Conservation (phyloP, 345 rosid genomes). For the Anacardium occidentale region DNA sequence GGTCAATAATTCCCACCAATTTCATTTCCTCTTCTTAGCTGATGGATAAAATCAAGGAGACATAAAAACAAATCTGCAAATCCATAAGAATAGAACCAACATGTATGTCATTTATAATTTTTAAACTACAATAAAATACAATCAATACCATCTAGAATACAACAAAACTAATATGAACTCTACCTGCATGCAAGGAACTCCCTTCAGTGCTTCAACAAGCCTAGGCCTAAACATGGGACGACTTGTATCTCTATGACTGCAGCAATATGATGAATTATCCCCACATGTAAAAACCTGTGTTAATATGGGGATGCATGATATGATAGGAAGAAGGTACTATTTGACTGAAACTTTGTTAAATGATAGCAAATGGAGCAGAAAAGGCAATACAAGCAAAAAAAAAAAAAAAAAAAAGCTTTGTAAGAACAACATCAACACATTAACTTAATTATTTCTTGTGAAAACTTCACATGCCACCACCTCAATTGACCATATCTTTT, state of each 20-base stretch:
- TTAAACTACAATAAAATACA: neutral
- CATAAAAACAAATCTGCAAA: neutral
- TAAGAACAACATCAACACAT: neutral
- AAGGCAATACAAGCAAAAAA: neutral
- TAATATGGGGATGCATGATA: conserved; percentile 5
- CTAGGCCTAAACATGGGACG: conserved; percentile 87
- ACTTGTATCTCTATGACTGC: conserved; percentile 72
- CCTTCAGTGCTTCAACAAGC: conserved; percentile 79
- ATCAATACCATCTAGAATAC: neutral
- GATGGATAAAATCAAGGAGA: neutral
- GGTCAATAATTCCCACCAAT: neutral
- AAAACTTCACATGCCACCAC: neutral
- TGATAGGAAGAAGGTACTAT: neutral
- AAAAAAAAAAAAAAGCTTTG: neutral
- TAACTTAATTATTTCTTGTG: neutral
- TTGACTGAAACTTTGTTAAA: neutral
- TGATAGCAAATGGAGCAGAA: neutral
- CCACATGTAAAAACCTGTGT: conserved; percentile 93
- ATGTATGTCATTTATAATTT: neutral
- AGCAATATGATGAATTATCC: conserved; percentile 86
- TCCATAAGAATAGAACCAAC: neutral
- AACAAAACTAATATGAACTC: conserved; percentile 3
- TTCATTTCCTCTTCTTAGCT: neutral
- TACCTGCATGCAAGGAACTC: conserved; percentile 85
- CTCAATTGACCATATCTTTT: neutral